Evolutionary conservation across 2,329 filamentous ascomycete species (phyloP).

Genomic region (Chrysoporthe cubensis): DNA sequence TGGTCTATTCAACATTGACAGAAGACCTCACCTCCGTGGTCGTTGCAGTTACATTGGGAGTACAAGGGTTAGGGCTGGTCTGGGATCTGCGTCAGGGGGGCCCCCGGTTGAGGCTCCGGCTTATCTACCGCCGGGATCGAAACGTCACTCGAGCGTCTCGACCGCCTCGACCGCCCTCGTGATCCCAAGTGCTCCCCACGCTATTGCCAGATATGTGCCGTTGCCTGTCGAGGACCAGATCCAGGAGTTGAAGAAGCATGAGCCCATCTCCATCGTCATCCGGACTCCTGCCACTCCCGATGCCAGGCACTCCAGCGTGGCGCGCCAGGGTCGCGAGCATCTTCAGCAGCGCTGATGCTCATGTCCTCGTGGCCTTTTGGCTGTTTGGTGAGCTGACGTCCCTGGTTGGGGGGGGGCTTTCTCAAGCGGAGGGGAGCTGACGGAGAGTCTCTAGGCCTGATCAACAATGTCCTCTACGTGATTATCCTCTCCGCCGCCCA

Average conservation of each 20-base stretch:
- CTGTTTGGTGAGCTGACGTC: slow-evolving; percentile 72
- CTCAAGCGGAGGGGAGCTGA: neutral
- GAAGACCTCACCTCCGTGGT: too few species aligned
- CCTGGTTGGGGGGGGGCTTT: neutral
- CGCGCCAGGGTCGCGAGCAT: slow-evolving; percentile 65
- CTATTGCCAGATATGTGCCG: neutral
- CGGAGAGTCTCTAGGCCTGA: slow-evolving; percentile 62
- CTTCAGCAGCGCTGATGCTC: slow-evolving; percentile 69
- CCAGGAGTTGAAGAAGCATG: slow-evolving; percentile 34
- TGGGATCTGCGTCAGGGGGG: neutral
- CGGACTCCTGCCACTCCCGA: slow-evolving; percentile 58
- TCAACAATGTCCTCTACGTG: slow-evolving; percentile 98
- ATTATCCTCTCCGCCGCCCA: slow-evolving; percentile 94
- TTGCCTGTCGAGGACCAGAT: neutral
- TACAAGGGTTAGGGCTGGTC: neutral
- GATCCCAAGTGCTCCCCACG: neutral
- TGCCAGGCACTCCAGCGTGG: slow-evolving; percentile 65
- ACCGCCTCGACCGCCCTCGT: too few species aligned
- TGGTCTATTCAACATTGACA: too few species aligned
- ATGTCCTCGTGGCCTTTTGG: slow-evolving; percentile 86
- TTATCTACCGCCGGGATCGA: neutral
- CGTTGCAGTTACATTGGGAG: neutral
- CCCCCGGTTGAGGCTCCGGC: neutral
- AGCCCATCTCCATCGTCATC: slow-evolving; percentile 47
- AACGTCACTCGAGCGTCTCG: neutral